These are phyloP conservation scores for Coprinopsis sp. DNA, from an alignment of 768 basidiomycete genomes.

Conservation along the genomic window DNA sequence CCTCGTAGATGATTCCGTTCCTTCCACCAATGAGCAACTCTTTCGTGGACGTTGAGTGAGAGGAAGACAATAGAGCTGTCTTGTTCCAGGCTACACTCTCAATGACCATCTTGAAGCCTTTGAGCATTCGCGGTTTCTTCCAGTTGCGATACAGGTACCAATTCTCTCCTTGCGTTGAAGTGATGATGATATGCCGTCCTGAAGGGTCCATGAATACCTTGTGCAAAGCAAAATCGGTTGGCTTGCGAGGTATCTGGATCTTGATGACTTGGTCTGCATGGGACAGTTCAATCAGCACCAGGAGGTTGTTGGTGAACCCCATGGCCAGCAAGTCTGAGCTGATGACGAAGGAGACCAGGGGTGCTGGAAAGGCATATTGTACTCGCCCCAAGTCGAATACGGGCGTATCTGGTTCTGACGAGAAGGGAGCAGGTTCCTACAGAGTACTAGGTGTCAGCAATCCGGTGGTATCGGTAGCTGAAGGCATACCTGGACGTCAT, in stretches of 20 bases:
- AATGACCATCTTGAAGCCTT: constrained; percentile 80
- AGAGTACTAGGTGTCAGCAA: not conserved
- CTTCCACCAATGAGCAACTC: constrained; percentile 85
- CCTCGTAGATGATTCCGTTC: constrained; percentile 84
- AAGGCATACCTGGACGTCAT: constrained; percentile 28
- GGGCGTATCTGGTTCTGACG: constrained; percentile 46
- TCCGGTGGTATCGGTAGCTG: constrained; percentile 5
- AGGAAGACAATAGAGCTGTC: constrained; percentile 54
- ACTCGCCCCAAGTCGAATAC: constrained; percentile 85
- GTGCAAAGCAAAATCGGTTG: constrained; percentile 70
- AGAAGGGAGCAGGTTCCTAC: constrained; percentile 27
- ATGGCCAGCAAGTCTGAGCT: constrained; percentile 86
- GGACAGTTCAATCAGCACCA: constrained; percentile 87
- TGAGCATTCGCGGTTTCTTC: constrained; percentile 79
- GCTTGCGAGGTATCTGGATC: constrained; percentile 71
- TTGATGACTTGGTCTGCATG: constrained; percentile 83
- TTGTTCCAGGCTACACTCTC: constrained; percentile 93
- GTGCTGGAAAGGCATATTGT: constrained; percentile 83
- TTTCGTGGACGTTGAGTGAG: constrained; percentile 68
- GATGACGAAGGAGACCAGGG: constrained; percentile 77
- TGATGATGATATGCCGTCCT: constrained; percentile 84
- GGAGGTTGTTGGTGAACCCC: constrained; percentile 68
- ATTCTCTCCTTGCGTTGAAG: constrained; percentile 85
- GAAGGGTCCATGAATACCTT: constrained; percentile 91
- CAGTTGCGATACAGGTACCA: constrained; percentile 83